Base-by-base conservation (phyloP, 345 rosid species). In the Hibiscus trionum region DNA sequence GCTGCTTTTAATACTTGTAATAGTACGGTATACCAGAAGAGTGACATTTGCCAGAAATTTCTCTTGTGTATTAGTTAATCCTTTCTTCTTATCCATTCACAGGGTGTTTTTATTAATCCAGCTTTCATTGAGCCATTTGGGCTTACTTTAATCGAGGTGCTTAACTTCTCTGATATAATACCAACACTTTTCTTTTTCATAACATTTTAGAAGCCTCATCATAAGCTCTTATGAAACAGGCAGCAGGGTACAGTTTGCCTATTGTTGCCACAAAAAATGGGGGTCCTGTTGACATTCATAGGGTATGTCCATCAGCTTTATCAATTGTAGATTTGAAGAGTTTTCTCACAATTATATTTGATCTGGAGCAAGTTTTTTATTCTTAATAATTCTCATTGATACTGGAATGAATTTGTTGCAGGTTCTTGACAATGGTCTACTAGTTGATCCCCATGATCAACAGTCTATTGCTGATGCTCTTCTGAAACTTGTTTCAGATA, bases 41-140 rank as follows among this genome's bases (percentile, higher is more conserved):
- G 35, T 31, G 35, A 31, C 4, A 31, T 31, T 63, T 35, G 49
- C 47, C 7, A 0, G 27, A 63, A 17, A 63, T 35, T 39, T 39
- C 52, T 39, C 50, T 64, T 5, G 10, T 37, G 39, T 6, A 24
- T 24, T 12, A 12, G 26, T 31, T 14, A 42, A 21, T 61, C 19
- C 35, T 15, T 24, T 47, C 47, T 62, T 57, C 35, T 31, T 31
- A 31, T 31, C 35, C 35, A 31, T 31, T 76, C 75, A 4, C 75
- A 92, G 97, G 97, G 97, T 73, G 97, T 92, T 61, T 92, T 92
- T 78, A 87, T 92, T 72, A 92, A 92, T 78, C 97, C 97, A 15
- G 97, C 96, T 71, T 86, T 92, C 76, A 88, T 90, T 5, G 97
- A 92, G 84, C 97, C 97, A 53, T 92, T 92, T 75, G 97, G 97